Conservation (phyloP, 306 rosid genomes). For the Astragalus glycyphyllos region DNA sequence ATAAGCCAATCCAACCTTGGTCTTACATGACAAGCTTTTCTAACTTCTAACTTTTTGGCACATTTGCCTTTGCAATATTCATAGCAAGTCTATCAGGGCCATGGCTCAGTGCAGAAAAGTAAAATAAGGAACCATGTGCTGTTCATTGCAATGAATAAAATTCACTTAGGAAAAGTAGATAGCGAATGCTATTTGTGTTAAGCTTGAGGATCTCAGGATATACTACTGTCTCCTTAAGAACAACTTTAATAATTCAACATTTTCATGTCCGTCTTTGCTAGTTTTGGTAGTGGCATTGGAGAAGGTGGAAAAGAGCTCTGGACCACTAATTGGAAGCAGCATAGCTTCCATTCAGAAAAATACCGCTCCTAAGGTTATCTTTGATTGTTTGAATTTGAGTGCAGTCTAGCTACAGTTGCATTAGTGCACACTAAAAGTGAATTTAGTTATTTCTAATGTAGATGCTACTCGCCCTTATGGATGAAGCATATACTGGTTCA, state of each 20-base stretch:
- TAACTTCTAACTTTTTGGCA: not conserved
- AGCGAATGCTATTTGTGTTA: constrained; percentile 5
- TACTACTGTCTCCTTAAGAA: constrained; percentile 9
- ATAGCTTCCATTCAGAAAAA: constrained; percentile 95
- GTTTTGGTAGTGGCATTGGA: constrained; percentile 95
- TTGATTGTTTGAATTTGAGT: constrained; percentile 28
- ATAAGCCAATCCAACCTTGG: not conserved
- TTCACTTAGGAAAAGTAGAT: constrained; percentile 9
- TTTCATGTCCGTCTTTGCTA: constrained; percentile 47
- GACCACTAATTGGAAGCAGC: constrained; percentile 86
- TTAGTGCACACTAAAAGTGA: constrained; percentile 29
- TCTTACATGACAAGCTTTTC: not conserved
- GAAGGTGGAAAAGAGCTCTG: constrained; percentile 81
- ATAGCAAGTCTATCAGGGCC: not conserved
- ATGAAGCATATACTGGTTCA: constrained; percentile 98
- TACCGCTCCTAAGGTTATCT: constrained; percentile 87
- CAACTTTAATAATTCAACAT: constrained; percentile 27
- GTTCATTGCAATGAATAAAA: constrained; percentile 27
- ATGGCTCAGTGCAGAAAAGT: not conserved
- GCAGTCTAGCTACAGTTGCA: constrained; percentile 30
- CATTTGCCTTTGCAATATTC: constrained; percentile 21
- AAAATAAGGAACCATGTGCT: constrained; percentile 23
- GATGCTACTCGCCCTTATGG: constrained; percentile 99
- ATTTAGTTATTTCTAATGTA: constrained; percentile 43
- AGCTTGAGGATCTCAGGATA: constrained; percentile 22